Conservation (phyloP, 2,329 filamentous ascomycete species). For the Thermomyces lanuginosus region DNA sequence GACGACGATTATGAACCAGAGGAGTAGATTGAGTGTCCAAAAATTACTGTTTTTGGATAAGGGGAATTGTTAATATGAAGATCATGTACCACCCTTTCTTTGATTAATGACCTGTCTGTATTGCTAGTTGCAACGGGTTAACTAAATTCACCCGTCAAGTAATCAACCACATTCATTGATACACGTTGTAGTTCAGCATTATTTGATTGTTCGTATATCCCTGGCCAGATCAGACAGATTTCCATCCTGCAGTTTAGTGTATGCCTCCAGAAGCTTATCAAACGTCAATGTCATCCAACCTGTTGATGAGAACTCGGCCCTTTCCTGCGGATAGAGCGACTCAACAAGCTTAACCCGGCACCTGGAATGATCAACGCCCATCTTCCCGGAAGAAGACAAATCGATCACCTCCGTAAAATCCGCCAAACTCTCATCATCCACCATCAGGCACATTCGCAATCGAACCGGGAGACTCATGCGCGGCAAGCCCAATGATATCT, state of each 20-base stretch:
- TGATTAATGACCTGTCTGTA: too few species aligned
- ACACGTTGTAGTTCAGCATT: too few species aligned
- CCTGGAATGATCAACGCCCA: slow-evolving; percentile 6
- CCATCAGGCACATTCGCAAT: slow-evolving; percentile 13
- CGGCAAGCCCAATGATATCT: slow-evolving; percentile 12
- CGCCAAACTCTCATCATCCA: slow-evolving; percentile 13
- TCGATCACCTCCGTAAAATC: slow-evolving; percentile 8
- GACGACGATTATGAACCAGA: too few species aligned
- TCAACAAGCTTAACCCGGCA: slow-evolving; percentile 16
- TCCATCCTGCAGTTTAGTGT: slow-evolving; percentile 11
- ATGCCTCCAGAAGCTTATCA: slow-evolving; percentile 13
- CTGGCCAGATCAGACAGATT: too few species aligned
- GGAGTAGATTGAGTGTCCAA: too few species aligned
- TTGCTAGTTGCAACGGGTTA: too few species aligned
- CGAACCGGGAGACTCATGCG: slow-evolving; percentile 10
- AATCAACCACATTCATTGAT: too few species aligned
- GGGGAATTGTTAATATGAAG: too few species aligned
- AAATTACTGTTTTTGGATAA: too few species aligned
- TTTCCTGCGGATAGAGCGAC: slow-evolving; percentile 15
- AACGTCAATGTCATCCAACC: slow-evolving; percentile 14
- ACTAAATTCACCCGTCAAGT: too few species aligned
- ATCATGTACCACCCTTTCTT: too few species aligned
- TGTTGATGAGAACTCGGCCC: slow-evolving; percentile 10
- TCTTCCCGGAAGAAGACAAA: slow-evolving; percentile 6
- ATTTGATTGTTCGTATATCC: too few species aligned